Evolutionary conservation across 2,329 filamentous ascomycete genomes (phyloP).

Genomic region (Botrytis medusae): DNA sequence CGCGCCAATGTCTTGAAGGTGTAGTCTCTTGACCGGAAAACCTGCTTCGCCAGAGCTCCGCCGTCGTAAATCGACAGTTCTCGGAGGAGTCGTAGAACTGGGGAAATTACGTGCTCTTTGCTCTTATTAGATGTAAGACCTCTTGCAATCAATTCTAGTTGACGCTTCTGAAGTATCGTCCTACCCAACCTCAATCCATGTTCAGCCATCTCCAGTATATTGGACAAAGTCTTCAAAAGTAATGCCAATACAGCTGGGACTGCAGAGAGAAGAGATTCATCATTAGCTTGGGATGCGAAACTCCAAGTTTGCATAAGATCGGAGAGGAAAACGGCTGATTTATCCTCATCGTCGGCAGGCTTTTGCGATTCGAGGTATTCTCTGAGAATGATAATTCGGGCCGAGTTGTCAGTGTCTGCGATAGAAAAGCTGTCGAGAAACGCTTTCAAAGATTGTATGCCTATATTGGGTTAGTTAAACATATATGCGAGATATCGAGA

Average conservation of each 20-base stretch:
- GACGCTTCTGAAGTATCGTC: conserved; percentile 75
- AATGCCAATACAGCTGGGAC: conserved; percentile 79
- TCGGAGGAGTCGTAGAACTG: conserved; percentile 78
- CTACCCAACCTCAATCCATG: conserved; percentile 78
- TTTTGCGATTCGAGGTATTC: conserved; percentile 65
- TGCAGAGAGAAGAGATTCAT: conserved; percentile 77
- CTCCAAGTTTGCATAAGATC: conserved; percentile 89
- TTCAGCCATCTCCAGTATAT: conserved; percentile 69
- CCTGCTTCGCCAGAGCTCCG: conserved; percentile 71
- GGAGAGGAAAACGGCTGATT: conserved; percentile 63
- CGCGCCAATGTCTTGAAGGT: conserved; percentile 78
- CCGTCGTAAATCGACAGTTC: conserved; percentile 87
- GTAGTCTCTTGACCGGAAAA: conserved; percentile 75
- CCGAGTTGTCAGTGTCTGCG: conserved; percentile 49
- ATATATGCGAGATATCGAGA: background rate
- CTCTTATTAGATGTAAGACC: conserved; percentile 77
- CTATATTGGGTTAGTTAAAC: conserved; percentile 42
- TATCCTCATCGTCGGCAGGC: conserved; percentile 51
- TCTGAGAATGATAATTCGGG: conserved; percentile 59
- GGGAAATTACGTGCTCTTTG: conserved; percentile 86
- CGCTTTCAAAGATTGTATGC: conserved; percentile 66
- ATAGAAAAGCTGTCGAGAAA: conserved; percentile 67
- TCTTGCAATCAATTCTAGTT: conserved; percentile 76
- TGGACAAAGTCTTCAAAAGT: conserved; percentile 75
- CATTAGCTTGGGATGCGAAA: conserved; percentile 75